Evolutionary conservation across 306 rosid genomes (phyloP).

Genomic region (Bauhinia variegata): DNA sequence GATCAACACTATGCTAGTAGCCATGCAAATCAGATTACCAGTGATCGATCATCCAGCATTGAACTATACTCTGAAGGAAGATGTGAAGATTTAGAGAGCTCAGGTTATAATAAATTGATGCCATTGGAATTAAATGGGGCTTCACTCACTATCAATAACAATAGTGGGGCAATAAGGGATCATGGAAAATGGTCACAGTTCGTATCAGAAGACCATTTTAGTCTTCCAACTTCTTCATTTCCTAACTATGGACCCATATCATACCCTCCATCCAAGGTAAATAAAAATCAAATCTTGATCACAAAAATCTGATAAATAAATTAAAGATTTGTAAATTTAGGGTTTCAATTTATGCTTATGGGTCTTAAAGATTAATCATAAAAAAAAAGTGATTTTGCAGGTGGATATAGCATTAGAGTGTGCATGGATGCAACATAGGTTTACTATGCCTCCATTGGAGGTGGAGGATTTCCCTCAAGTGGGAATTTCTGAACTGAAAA

Average conservation of each 20-base stretch:
- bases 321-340: no score
- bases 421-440: constrained; percentile 87
- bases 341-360: no score
- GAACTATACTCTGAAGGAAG: constrained; percentile 76
- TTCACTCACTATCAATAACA: constrained; percentile 23
- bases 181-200: constrained; percentile 57
- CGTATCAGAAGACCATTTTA: constrained; percentile 52
- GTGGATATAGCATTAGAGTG: constrained; percentile 88
- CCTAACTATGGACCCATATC: constrained; percentile 53
- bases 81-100: constrained; percentile 66
- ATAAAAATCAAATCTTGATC: not conserved
- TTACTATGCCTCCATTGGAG: constrained; percentile 76
- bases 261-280: constrained; percentile 83
- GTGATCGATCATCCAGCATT: constrained; percentile 68
- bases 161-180: constrained; percentile 40
- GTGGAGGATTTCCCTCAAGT: constrained; percentile 70
- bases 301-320: not conserved
- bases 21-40: constrained; percentile 48
- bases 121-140: constrained; percentile 35
- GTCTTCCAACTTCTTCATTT: constrained; percentile 48
- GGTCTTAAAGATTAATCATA: no score
- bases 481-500: constrained; percentile 52
- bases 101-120: constrained; percentile 57
- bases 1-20: constrained; percentile 51
- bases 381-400: constrained; percentile 41